phyloP scores from a whole-genome alignment of 164 flowering plant species.

The Litsea cubeba region DNA sequence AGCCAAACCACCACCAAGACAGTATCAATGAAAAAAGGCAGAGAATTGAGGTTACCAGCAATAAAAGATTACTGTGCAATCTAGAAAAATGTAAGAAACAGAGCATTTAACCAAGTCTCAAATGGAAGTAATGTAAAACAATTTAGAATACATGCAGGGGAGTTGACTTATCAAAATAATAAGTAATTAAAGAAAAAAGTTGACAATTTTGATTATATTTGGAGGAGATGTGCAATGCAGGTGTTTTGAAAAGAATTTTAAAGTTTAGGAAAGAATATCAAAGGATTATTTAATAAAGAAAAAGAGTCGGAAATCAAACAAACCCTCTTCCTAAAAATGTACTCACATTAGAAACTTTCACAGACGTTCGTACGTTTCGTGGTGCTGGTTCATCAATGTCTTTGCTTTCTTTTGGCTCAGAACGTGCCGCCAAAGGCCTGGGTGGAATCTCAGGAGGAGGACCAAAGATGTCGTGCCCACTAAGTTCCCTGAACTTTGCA shows the following conservation, averaged over 20 bases:
- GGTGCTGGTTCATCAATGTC: conserved; percentile 60
- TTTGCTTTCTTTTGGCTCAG: conserved; percentile 50
- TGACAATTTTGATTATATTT: too few species aligned
- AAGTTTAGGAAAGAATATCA: background rate
- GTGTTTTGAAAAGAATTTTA: background rate
- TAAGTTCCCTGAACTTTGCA: conserved; percentile 85
- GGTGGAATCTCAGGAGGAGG: conserved; percentile 82
- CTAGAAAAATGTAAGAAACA: too few species aligned
- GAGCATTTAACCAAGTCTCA: too few species aligned
- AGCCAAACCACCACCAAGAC: too few species aligned
- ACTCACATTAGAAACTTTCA: conserved; percentile 61
- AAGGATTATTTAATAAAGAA: too few species aligned
- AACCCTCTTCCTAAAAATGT: background rate
- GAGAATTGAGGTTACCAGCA: too few species aligned
- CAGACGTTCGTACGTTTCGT: conserved; percentile 46
- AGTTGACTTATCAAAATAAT: too few species aligned
- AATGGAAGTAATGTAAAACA: too few species aligned
- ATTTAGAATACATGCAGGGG: too few species aligned
- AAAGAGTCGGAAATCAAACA: background rate
- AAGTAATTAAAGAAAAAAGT: too few species aligned
- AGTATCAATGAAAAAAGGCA: too few species aligned
- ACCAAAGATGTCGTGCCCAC: conserved; percentile 88
- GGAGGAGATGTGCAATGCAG: background rate
- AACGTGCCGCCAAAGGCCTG: conserved; percentile 48
- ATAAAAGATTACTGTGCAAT: too few species aligned